Evolutionary conservation across 1,139 yeast species (phyloP), one percentile per base, ranked within the genome.

Genomic region (Yueomyces sp.): DNA sequence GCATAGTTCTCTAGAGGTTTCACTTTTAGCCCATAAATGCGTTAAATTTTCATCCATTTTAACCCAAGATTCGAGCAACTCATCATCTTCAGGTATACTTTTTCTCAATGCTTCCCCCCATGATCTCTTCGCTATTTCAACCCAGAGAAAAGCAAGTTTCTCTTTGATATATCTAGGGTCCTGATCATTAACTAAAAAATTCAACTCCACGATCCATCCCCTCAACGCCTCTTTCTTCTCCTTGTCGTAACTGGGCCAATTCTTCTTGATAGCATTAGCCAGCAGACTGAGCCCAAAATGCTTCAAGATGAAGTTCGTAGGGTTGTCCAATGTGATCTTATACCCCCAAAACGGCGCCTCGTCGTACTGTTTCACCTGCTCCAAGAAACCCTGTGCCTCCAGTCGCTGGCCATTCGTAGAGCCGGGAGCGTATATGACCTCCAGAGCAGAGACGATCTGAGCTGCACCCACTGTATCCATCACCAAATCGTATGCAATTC

Each of bases 291-390:
- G 68, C 0, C 98, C 99, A 60, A 78, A 93, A 60, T 93, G 96
- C 48, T 96, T 76, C 25, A 89, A 87, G 35, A 84, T 79, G 50
- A 73, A 75, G 53, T 78, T 75, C 44, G 75, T 70, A 40, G 77
- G 75, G 53, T 76, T 74, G 49, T 78, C 79, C 35, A 74, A 60
- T 1, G 95, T 91, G 47, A 91, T 69, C 57, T 83, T 89, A 64
- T 81, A 89, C 1, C 98, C 98, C 91, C 95, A 87, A 48, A 68
- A 76, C 0, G 97, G 96, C 36, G 95, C 81, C 57, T 87, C 93
- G 11, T 81, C 84, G 48, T 82, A 78, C 38, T 70, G 65, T 57
- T 86, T 87, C 38, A 89, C 76, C 9, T 77, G 67, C 53, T 87
- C 96, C 38, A 91, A 68, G 52, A 86, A 84, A 43, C 60, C 67